Evolutionary conservation across 257 asterid species (phyloP), one percentile per base, ranked within the genome.

Genomic region (Petunia axillaris): DNA sequence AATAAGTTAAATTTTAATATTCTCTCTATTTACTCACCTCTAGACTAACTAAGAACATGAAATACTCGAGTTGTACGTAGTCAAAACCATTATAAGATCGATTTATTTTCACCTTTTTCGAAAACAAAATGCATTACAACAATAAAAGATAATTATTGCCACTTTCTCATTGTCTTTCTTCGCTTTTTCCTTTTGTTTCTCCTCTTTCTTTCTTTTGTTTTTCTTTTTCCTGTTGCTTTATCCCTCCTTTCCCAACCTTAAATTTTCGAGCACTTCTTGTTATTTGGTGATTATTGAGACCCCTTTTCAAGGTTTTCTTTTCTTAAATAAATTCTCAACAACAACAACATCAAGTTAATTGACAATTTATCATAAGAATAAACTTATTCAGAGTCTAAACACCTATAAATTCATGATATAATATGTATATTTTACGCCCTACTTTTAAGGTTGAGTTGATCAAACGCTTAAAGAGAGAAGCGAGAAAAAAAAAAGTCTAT

Each of bases 241-340:
- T 71, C 60, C 13, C 43, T 35, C 77, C 39, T 71, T 71, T 46
- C 35, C 41, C 37, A 71, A 71, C 77, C 54, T 78, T 64, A 76
- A 63, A 60, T 75, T 82, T 66, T 75, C 59, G 50, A 60, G 82
- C 53, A 79, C 58, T 80, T 63, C 80, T 79, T 78, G 78, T 86
- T 84, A 84, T 81, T 83, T 83, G 84, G 81, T 80, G 66, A 82
- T 84, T 79, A 86, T 82, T 76, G 50, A 76, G 73, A 15, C 36
- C 54, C 66, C 71, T 77, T 77, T 76, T 36, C 43, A 43, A 25
- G 36, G 59, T 71, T 71, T 71, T 71, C 44, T 71, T 48, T 50
- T 71, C 58, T 36, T 16, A 9, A 77, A 59, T 63, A 77, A 57
- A 59, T 16, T 10, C 38, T 59, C 10, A 44, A 67, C 40, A 41